Conservation (phyloP, 495 filamentous ascomycete genomes). For the Podospora appendiculata region DNA sequence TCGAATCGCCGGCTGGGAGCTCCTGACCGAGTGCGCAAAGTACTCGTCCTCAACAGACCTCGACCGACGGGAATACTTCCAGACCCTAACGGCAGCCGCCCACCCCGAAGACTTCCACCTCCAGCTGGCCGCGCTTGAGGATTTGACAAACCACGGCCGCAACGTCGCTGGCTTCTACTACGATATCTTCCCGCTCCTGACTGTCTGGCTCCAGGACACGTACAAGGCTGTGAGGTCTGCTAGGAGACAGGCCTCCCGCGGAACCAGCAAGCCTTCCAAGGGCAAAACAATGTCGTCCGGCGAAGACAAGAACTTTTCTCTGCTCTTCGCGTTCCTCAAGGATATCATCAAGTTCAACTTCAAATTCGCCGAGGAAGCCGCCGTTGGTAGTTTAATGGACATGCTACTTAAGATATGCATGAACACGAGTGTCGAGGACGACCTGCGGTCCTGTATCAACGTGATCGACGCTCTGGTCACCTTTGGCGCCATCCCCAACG, state of each 20-base stretch:
- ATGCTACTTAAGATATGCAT: constrained; percentile 65
- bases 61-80: constrained; percentile 58
- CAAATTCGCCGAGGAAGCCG: constrained; percentile 60
- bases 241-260: constrained; percentile 33
- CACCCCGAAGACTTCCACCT: constrained; percentile 53
- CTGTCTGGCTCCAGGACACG: constrained; percentile 45
- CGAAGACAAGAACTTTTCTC: constrained; percentile 61
- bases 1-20: constrained; percentile 50
- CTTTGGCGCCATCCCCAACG: constrained; percentile 65
- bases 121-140: constrained; percentile 54
- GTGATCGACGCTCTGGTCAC: constrained; percentile 75
- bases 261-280: constrained; percentile 24
- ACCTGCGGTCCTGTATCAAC: constrained; percentile 66
- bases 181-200: constrained; percentile 50
- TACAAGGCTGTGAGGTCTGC: constrained; percentile 48
- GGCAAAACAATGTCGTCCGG: constrained; percentile 42
- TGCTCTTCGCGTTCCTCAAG: constrained; percentile 66
- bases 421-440: constrained; percentile 61
- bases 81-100: constrained; percentile 43
- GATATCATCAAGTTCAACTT: constrained; percentile 80
- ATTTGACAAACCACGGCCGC: constrained; percentile 55
- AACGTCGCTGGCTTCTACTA: constrained; percentile 59
- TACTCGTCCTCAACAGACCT: constrained; percentile 51
- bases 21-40: constrained; percentile 57
- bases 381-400: constrained; percentile 58